Evolutionary conservation across 2,329 filamentous ascomycete genomes (phyloP), one percentile per base, ranked within the genome.

Genomic region (Nothophoma quercina): DNA sequence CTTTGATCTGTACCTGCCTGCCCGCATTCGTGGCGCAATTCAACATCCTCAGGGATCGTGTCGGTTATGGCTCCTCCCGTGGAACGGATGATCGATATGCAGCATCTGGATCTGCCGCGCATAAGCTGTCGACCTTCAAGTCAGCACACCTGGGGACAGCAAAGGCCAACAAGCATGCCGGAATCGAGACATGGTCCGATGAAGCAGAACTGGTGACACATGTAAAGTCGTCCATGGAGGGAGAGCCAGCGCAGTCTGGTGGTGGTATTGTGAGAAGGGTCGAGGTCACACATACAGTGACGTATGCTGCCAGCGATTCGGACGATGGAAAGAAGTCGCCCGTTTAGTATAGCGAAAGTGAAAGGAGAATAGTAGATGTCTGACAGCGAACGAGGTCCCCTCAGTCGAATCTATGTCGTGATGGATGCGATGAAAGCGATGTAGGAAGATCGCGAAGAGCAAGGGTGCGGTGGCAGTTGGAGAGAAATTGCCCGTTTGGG

Each of bases 1-100:
- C 51, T 19, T 28, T 60, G 13, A 58, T 60, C 9, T 60, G 58
- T 25, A 54, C 56, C 7, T 60, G 58, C 16, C 34, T 60, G 10
- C 58, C 58, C 7, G 43, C 46, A 6, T 43, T 53, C 15, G 45
- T 52, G 10, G 42, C 50, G 15, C 57, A 57, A 5, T 47, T 60
- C 50, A 50, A 50, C 16, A 46, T 46, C n/a, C n/a, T 55, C 1
- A 46, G 30, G 23, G 46, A 51, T 21, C 34, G 46, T 28, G 46
- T 49, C 12, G 46, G 52, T 15, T 55, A 55, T 19, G 46, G 52
- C 25, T 55, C 52, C 3, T 44, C 39, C 6, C 26, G 34, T 16
- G 44, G 30, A 16, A 41, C 52, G 21, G 30, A 46, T 18, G 40
- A 15, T 19, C 32, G 33, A 21, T 19, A 25, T n/a, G 48, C 34